Conservation (phyloP, 2,329 filamentous ascomycete genomes). For the Penicillium brevicompactum region DNA sequence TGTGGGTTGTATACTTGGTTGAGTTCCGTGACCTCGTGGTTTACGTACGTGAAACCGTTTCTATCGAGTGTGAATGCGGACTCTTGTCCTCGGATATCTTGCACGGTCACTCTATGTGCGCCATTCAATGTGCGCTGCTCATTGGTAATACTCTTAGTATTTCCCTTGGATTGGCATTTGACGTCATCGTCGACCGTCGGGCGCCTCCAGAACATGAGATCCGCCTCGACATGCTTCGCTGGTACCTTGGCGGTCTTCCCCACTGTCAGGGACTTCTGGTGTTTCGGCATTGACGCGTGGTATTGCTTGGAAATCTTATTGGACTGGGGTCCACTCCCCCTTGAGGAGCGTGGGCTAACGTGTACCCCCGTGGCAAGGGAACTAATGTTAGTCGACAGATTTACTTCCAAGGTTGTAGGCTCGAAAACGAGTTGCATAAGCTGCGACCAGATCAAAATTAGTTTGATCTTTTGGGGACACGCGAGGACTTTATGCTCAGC, state of each 20-base stretch:
- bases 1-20: slow-evolving; percentile 34
- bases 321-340: neutral
- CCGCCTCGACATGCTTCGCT: slow-evolving; percentile 1
- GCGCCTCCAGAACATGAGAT: slow-evolving; percentile 9
- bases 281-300: neutral
- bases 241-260: neutral
- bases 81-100: slow-evolving; percentile 51
- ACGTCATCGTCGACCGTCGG: neutral
- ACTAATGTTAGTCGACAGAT: too few relatives aligned
- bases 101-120: slow-evolving; percentile 10
- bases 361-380: neutral
- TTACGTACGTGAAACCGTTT: slow-evolving; percentile 43
- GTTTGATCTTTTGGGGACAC: neutral
- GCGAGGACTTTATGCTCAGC: neutral
- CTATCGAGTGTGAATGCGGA: slow-evolving; percentile 44
- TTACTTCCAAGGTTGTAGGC: too few relatives aligned
- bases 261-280: neutral
- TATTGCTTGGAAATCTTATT: neutral
- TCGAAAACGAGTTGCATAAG: slow-evolving; percentile 20
- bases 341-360: neutral
- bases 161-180: neutral
- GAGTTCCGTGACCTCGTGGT: slow-evolving; percentile 34
- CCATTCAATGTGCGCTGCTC: neutral
- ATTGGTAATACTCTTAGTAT: neutral
- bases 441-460: neutral